Base-by-base conservation (phyloP, 2,329 filamentous ascomycete species). In the Mycogone perniciosa region DNA sequence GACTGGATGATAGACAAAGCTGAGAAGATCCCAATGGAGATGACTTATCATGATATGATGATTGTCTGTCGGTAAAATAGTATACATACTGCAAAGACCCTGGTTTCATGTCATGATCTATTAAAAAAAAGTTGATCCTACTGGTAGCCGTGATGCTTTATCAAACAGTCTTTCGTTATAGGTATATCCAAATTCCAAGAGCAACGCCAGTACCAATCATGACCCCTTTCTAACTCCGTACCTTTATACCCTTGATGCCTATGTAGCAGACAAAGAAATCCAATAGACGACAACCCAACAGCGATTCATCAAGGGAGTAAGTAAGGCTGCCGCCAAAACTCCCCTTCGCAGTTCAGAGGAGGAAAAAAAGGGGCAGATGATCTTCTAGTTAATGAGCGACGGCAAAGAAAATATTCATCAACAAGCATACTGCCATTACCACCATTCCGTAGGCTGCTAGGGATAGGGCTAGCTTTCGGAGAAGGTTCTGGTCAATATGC, bases 371-470 rank as follows among this genome's bases (percentile, higher is more conserved):
- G n/a, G 20, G 20, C 20, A 20, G 20, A 20, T 20, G 37, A 10
- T 54, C 53, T 59, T 58, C 31, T 59, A 8, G 39, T 49, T 69
- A 88, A 70, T 86, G 81, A 51, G 77, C 76, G 50, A 76, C 79
- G 46, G 81, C 76, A 60, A 93, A 90, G 60, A 96, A 87, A 10
- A 87, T 83, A 66, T 97, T 97, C 64, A 90, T 89, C 40, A 81
- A 73, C 60, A 99, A 71, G 65, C 91, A 97, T 44, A 92, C 84
- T 30, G 88, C 72, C 93, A 99, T 97, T 48, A 99, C 90, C 44
- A 87, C 71, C 7, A 89, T 59, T 20, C 93, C 93, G 64, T 99
- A 99, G 7, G 90, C 75, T 6, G 88, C 85, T 53, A 99, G 72
- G 1, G 74, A 85, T 43, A 96, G 72, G 48, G 89, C 85, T 55